Conservation (phyloP, 352 stramenopile genomes). For the Blastocystis sp. region DNA sequence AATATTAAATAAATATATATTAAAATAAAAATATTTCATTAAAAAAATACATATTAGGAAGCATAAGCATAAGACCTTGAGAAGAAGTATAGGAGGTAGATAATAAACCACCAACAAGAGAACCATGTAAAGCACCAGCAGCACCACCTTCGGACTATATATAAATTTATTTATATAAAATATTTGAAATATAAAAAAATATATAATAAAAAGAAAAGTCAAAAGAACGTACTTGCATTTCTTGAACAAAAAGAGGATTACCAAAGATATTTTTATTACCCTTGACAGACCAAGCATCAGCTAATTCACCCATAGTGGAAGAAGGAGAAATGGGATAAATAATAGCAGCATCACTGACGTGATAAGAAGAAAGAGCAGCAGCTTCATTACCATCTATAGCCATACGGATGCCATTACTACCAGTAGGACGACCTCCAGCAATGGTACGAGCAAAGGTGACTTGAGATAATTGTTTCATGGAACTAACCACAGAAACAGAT, state of each 20-base stretch:
- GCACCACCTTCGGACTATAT: constrained; percentile 42
- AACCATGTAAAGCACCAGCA: constrained; percentile 49
- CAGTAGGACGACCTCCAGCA: no score
- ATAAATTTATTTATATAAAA: no score
- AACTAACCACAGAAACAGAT: no score
- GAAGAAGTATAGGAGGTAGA: constrained; percentile 50
- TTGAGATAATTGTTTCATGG: no score
- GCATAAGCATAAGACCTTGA: constrained; percentile 55
- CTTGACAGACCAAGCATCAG: constrained; percentile 46
- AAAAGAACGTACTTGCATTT: constrained; percentile 45
- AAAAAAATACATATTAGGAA: no score
- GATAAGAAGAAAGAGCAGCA: constrained; percentile 23
- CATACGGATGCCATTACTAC: constrained; percentile 5
- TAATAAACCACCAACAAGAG: constrained; percentile 48
- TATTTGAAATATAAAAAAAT: no score
- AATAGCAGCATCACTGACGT: constrained; percentile 24
- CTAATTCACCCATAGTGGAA: constrained; percentile 48
- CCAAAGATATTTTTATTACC: constrained; percentile 48
- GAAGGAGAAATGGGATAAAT: constrained; percentile 50
- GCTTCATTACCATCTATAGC: constrained; percentile 32
- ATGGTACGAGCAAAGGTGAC: no score
- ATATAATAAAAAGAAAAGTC: no score
- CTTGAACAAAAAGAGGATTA: constrained; percentile 47
- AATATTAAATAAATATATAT: no score
- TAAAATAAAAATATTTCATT: no score